Base-by-base conservation (phyloP, 371 early-diverging fungal genomes). In the Mortierella polycephala region DNA sequence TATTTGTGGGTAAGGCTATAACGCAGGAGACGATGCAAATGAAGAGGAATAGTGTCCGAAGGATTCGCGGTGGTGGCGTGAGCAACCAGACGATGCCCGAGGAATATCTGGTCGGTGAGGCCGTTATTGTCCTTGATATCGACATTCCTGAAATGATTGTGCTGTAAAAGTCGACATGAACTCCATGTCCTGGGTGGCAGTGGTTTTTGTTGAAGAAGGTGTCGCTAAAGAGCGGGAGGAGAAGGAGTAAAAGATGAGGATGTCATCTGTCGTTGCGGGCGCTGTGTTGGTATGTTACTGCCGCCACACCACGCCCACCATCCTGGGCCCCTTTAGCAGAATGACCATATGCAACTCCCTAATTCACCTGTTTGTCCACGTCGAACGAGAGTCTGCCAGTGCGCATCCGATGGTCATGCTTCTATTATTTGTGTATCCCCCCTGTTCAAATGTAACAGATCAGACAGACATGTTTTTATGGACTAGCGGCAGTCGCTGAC, bases 1-100 rank as follows among this genome's bases (percentile, higher is more conserved):
- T 54, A 18, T 51, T 51, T 14, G 57, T 60, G 6, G 77, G 77
- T 8, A 61, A 42, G 10, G 71, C 71, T 41, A 49, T 41, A 13
- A 21, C 49, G 41, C 49, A 59, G 12, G 72, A 66, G 20, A 53
- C 14, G 41, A 46, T 7, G 13, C 41, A 20, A 0, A 52, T 46
- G 56, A 60, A 30, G 7, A 50, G 37, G 12, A 52, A 13, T 4
- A 58, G 18, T 1, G 5, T 4, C 7, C 45, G 51, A 30, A 53
- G 9, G 14, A 16, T 23, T 14, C 12, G 51, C 0, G 10, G 50
- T 5, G 20, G 49, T 23, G 20, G 45, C 13, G 16, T 23, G 30
- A 30, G 30, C 30, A 30, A 30, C 30, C 30, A 30, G 30, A 30
- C 30, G 4, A 30, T 30, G 30, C 30, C 40, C 8, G 60, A 16